Evolutionary conservation across 495 filamentous ascomycete genomes (phyloP).

Genomic region (Letharia columbiana): DNA sequence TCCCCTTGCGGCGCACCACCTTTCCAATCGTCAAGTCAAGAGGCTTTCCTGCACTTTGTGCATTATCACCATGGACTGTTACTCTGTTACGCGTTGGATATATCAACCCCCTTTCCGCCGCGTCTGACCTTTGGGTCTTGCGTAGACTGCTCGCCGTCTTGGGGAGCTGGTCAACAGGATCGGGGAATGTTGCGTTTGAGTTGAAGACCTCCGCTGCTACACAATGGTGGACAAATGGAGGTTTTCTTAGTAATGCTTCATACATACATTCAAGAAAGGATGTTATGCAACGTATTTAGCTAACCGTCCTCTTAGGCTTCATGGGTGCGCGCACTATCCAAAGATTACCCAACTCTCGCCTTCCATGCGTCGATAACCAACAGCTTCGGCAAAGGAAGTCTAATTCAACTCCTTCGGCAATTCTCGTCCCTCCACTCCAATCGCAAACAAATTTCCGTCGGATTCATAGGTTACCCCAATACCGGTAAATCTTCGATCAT

Average conservation of each 20-base stretch:
- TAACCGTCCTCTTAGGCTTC: conserved; percentile 57
- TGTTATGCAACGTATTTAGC: conserved; percentile 18
- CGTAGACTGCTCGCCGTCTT: conserved; percentile 77
- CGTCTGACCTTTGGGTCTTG: conserved; percentile 48
- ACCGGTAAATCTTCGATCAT: conserved; percentile 89
- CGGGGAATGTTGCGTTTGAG: conserved; percentile 70
- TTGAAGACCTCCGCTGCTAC: conserved; percentile 59
- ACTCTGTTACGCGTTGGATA: conserved; percentile 99
- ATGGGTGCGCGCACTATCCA: conserved; percentile 73
- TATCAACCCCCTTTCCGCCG: conserved; percentile 63
- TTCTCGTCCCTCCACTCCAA: conserved; percentile 86
- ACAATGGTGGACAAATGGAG: conserved; percentile 48
- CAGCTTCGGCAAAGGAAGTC: conserved; percentile 71
- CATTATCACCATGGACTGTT: conserved; percentile 54
- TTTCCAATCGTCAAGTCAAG: conserved; percentile 90
- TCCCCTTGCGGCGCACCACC: conserved; percentile 16
- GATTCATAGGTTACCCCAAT: conserved; percentile 81
- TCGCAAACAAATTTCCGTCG: conserved; percentile 85
- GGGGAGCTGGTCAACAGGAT: conserved; percentile 52
- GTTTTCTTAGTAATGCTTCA: conserved; percentile 99
- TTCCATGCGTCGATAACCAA: conserved; percentile 92
- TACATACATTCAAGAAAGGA: conserved; percentile 52
- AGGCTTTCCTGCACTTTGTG: conserved; percentile 54
- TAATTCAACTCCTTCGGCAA: conserved; percentile 75
- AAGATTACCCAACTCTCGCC: conserved; percentile 84